Base-by-base conservation (phyloP, 2,329 filamentous ascomycete genomes). In the Chrysoporthe cubensis region DNA sequence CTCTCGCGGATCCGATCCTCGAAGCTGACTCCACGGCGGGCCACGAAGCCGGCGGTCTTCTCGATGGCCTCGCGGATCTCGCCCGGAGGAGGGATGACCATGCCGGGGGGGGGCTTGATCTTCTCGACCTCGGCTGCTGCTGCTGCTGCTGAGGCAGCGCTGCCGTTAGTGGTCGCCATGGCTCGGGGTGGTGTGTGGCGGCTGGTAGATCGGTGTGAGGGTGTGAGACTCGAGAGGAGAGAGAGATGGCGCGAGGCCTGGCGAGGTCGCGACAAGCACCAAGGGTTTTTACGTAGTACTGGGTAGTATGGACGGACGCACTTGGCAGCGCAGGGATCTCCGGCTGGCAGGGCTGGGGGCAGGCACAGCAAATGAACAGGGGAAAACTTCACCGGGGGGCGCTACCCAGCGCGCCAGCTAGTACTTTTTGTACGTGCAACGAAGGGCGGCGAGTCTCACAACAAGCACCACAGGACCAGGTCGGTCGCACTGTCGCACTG, bases 11-110 rank as follows among this genome's bases (percentile, higher is more conserved):
- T 91, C 73, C 91, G 89, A 74, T 94, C 91, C 80, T 96, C 92
- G 75, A 96, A 94, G 8, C 88, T 83, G 54, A 84, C 77, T 32
- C 88, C 88, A 73, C 89, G 89, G 71, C 88, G 82, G 72, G 90
- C 90, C 68, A 97, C 92, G 77, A 96, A 98, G 59, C 94, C 94
- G 64, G 96, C 95, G 14, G 95, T 97, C 82, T 97, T 98, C 79
- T 97, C 94, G 75, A 99, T 89, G 72, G 95, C 80, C 77, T 84
- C 83, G 83, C 94, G 90, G 75, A 97, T 94, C 76, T 94, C 92
- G 77, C 90, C 88, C 26, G 81, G 95, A 13, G 96, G 96, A 32
- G 96, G 96, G 65, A 97, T 86, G 66, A 97, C 92, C 71, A 97
- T 86, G 71, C 94, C 93, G 68, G 90, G 82, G 3, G 95, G 95